Base-by-base conservation (phyloP, 2,329 filamentous ascomycete species). In the Colletotrichum paranaense region DNA sequence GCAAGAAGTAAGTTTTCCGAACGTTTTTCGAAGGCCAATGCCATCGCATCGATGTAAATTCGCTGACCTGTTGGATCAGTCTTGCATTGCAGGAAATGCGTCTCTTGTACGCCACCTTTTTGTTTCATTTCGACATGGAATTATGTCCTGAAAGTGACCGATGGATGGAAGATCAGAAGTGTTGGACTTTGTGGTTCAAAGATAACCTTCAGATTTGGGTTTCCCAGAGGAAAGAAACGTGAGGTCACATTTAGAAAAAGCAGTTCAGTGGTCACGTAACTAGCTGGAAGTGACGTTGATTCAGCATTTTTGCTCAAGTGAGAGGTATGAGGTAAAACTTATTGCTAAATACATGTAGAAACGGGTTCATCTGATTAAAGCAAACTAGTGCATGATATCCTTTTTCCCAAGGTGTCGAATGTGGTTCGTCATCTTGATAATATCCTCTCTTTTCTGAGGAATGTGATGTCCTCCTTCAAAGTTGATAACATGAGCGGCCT, bases 1-100 rank as follows among this genome's bases (percentile, higher is more conserved):
- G 80, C 9, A 79, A 76, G 72, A 80, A 78, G 81, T 81, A 75
- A 72, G 79, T 74, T 12, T 19, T 4, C n/a, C 11, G 24, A 30
- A 16, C 38, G 38, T 42, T 42, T 42, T 7, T 42, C 14, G 38
- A 42, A 42, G 5, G 14, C 38, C 16, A 42, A 19, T 42, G 14
- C 14, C 38, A 3, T 42, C 38, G 19, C 16, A 6, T 42, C 16
- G 14, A 42, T 16, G 3, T 16, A 42, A 16, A 42, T 42, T 42
- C 5, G 38, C 38, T 42, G 16, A 42, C 38, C 2, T 19, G 5
- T 42, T 42, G 14, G 11, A 9, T 12, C 59, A 73, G 82, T 68
- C 81, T 87, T 28, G 86, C 87, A 1, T 85, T 85, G 58, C 81
- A 81, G 4, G 86, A 88, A 76, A 85, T 88, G 83, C 83, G 86